phyloP scores from a whole-genome alignment of 1,284 basidiomycete genomes.

The Mycena citricolor region DNA sequence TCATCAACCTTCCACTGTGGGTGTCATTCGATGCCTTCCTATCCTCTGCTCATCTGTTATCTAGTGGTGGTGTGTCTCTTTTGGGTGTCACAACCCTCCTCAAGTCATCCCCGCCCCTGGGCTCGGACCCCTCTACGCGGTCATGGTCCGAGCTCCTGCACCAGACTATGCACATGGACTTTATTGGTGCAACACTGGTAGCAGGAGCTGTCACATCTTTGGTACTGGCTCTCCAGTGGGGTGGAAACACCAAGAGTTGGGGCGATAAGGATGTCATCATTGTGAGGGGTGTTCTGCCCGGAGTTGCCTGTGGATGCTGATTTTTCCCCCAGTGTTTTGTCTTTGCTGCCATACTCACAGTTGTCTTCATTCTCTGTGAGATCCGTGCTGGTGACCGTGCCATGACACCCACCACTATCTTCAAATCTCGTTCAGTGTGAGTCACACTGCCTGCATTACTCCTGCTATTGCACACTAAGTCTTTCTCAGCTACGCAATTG shows the following conservation, averaged over 20 bases:
- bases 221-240: slow-evolving; percentile 19
- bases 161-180: slow-evolving; percentile 9
- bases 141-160: background rate
- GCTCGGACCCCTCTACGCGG: slow-evolving; percentile 11
- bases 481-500: slow-evolving; percentile 9
- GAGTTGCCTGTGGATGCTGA: too few relatives aligned
- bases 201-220: slow-evolving; percentile 12
- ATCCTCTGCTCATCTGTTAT: background rate
- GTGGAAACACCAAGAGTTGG: slow-evolving; percentile 10
- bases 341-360: background rate
- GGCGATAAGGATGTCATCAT: slow-evolving; percentile 6
- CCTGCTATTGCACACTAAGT: too few relatives aligned
- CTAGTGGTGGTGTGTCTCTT: slow-evolving; percentile 15
- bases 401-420: slow-evolving; percentile 15
- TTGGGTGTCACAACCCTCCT: slow-evolving; percentile 10
- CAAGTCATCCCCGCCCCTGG: slow-evolving; percentile 14
- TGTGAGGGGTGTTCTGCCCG: too few relatives aligned
- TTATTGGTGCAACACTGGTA: slow-evolving; percentile 10
- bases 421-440: slow-evolving; percentile 12
- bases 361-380: background rate
- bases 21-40: background rate
- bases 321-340: too few relatives aligned
- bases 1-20: background rate
- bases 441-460: background rate
- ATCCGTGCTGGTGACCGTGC: slow-evolving; percentile 1